phyloP scores from a whole-genome alignment of 176 grass and related monocot species.

The Oryza punctata region DNA sequence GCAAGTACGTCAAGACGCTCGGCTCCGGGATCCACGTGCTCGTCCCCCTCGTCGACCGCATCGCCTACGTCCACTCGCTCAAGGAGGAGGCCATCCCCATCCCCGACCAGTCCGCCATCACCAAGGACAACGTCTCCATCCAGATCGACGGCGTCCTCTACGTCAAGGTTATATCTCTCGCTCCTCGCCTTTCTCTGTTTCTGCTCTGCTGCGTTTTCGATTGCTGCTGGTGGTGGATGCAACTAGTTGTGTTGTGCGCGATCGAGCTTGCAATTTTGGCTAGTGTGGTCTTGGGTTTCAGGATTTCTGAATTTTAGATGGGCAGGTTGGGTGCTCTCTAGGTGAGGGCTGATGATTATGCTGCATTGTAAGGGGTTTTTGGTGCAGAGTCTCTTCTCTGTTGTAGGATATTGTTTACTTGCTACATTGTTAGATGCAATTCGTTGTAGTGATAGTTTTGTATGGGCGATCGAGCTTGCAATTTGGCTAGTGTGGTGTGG shows the following conservation, averaged over 20 bases:
- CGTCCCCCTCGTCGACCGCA: slow-evolving; percentile 75
- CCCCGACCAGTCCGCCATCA: slow-evolving; percentile 88
- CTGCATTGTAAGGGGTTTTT: not conserved
- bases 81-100: slow-evolving; percentile 99
- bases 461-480: not conserved
- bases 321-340: not conserved
- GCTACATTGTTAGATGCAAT: not conserved
- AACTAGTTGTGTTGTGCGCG: not conserved
- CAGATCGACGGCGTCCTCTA: slow-evolving; percentile 91
- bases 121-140: slow-evolving; percentile 92
- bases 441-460: not conserved
- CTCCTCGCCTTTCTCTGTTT: not conserved
- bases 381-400: not conserved
- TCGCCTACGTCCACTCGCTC: slow-evolving; percentile 92
- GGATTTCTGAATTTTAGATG: not conserved
- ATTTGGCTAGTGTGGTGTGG: not conserved
- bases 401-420: not conserved
- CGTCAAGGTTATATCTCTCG: slow-evolving; percentile 54
- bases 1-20: slow-evolving; percentile 84
- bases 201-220: not conserved
- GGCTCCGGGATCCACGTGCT: slow-evolving; percentile 82
- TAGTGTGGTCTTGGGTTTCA: not conserved
- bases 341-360: not conserved
- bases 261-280: not conserved
- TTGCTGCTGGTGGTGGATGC: not conserved